Evolutionary conservation across 441 rosid species (phyloP), one percentile per base, ranked within the genome.

Genomic region (Arabidopsis hybrid): DNA sequence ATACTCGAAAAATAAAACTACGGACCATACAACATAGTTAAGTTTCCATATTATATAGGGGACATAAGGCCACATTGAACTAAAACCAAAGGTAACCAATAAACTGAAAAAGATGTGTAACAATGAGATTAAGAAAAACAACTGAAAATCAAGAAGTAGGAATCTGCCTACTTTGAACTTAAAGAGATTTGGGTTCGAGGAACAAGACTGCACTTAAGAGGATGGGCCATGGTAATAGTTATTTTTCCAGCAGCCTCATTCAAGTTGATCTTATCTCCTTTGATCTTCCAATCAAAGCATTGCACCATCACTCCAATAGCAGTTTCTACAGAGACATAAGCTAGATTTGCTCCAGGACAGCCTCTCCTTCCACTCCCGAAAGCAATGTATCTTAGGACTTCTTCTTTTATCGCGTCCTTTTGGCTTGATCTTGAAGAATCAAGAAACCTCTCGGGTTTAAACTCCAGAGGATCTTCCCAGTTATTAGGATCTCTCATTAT

Each of bases 281-380:
- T 5, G 12, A 9, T 50, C 8, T 4, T 50, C 55, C 29, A 18
- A 7, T 18, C 55, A 50, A 50, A 50, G 55, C 55, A 50, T 10
- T 50, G 31, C 13, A 50, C 55, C 55, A 50, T 50, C 55, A 50
- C 31, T 50, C 31, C 13, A 18, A 50, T 50, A 2, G 55, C 55
- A 6, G 31, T 18, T 18, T 13, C 55, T 6, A 50, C 6, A 16
- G 11, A 49, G 11, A 17, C 11, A 51, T 21, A 51, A 51, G 56
- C 56, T 18, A 51, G 32, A 18, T 51, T 51, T 18, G 13, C 32
- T 51, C 56, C 56, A 18, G 32, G 56, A 51, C 35, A 52, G 1
- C 14, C 58, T 11, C 35, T 52, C 9, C 58, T 26, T 52, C 58
- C 58, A 35, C 58, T 29, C 2, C 58, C 58, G 1, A 52, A 52